A percentile compares a stretch with the other conserved stretches of the same genome.
These are phyloP conservation scores for Cyclotella sp. DNA, from an alignment of 108 stramenopile species.

Conservation along the genomic window DNA sequence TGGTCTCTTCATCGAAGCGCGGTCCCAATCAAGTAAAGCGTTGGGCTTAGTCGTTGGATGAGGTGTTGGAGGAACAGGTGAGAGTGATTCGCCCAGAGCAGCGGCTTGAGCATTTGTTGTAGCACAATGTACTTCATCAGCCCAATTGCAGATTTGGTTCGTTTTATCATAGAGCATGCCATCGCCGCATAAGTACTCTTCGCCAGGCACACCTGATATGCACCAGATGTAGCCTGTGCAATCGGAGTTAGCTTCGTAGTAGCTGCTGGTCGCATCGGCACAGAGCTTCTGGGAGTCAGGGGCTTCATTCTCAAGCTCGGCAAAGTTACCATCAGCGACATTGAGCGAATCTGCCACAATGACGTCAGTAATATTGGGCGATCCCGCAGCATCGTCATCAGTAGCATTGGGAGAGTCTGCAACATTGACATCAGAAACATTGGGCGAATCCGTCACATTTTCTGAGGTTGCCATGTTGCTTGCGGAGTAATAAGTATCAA, in stretches of 20 bases:
- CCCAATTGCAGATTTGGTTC: constrained; percentile 31
- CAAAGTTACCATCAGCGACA: too few relatives aligned
- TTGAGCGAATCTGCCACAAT: too few relatives aligned
- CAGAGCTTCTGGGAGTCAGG: background rate
- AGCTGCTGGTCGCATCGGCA: background rate
- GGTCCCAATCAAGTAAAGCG: constrained; percentile 6
- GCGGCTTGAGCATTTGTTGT: background rate
- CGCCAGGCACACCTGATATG: background rate
- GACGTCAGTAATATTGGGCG: too few relatives aligned
- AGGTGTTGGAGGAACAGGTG: constrained; percentile 11
- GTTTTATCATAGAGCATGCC: constrained; percentile 13
- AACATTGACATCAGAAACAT: too few relatives aligned
- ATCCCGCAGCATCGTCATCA: too few relatives aligned
- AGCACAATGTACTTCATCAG: constrained; percentile 11
- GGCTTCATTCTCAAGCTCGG: background rate
- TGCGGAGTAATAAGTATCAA: background rate
- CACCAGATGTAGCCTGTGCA: constrained; percentile 31
- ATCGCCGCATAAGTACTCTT: constrained; percentile 11
- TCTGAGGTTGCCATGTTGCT: too few relatives aligned
- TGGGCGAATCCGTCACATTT: too few relatives aligned
- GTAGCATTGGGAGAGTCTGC: too few relatives aligned
- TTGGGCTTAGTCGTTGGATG: constrained; percentile 11
- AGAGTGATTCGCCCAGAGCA: constrained; percentile 1
- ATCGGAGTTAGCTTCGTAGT: constrained; percentile 27
- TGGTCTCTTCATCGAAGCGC: background rate